Evolutionary conservation across 139 green algal species (phyloP).

Genomic region (Tetraselmis striata): DNA sequence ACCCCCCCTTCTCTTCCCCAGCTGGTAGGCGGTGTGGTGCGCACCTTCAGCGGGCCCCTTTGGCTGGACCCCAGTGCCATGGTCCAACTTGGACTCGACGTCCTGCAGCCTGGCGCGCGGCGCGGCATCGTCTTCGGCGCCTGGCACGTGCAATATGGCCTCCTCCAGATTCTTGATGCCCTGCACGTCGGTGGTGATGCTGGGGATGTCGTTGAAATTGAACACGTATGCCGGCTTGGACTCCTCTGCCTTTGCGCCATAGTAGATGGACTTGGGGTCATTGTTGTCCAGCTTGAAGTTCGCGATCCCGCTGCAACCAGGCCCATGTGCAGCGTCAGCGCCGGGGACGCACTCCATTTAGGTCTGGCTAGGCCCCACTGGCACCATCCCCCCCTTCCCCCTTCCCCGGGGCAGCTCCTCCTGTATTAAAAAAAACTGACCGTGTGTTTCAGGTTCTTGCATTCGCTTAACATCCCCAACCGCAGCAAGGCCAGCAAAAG

Average conservation of each 20-base stretch:
- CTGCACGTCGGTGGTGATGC: background rate
- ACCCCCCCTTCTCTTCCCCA: too few species aligned
- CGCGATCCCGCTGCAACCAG: background rate
- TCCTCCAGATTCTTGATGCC: background rate
- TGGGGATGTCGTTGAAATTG: background rate
- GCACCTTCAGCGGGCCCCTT: background rate
- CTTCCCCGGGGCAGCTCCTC: too few species aligned
- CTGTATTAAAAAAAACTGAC: too few species aligned
- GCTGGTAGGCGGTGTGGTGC: too few species aligned
- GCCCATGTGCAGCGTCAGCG: too few species aligned
- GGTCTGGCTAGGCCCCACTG: too few species aligned
- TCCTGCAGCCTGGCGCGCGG: background rate
- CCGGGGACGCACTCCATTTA: too few species aligned
- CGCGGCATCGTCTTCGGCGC: background rate
- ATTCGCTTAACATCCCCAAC: too few species aligned
- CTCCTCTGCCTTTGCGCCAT: background rate
- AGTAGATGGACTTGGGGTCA: background rate
- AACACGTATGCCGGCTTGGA: background rate
- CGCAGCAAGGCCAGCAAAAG: too few species aligned
- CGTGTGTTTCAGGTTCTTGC: too few species aligned
- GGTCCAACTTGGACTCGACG: background rate
- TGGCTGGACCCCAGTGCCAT: background rate
- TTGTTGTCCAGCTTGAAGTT: background rate
- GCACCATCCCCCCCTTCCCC: too few species aligned
- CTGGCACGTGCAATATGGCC: background rate